These are phyloP conservation scores for Oryza rufipogon DNA, from an alignment of 176 grass and related monocot genomes.

Conservation along the genomic window DNA sequence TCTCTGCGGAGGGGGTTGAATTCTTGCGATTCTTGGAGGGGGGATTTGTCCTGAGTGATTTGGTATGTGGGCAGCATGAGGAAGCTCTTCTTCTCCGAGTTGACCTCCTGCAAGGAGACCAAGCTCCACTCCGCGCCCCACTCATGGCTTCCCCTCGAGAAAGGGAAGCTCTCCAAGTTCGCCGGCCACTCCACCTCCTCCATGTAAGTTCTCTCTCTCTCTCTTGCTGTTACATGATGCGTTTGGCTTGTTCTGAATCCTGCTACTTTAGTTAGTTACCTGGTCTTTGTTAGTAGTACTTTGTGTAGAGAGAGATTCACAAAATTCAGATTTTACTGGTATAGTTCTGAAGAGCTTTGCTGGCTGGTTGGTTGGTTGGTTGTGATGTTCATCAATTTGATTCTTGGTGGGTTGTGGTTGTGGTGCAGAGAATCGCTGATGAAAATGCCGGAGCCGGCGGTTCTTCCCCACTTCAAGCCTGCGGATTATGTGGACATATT, in stretches of 20 bases:
- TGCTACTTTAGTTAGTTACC: not conserved
- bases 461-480: conserved; percentile 83
- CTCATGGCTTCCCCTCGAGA: conserved; percentile 88
- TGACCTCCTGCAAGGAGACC: conserved; percentile 79
- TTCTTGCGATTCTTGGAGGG: conserved; percentile 28
- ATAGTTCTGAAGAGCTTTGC: not conserved
- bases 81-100: conserved; percentile 95
- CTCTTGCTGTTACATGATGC: not conserved
- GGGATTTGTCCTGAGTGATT: conserved; percentile 34
- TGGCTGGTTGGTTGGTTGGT: too few relatives aligned
- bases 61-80: conserved; percentile 78
- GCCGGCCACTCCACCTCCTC: conserved; percentile 67
- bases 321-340: not conserved
- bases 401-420: not conserved
- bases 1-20: not conserved
- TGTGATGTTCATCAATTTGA: too few relatives aligned
- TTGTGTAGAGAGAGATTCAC: not conserved
- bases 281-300: not conserved
- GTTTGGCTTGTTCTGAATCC: conserved; percentile 17
- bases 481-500: conserved; percentile 79
- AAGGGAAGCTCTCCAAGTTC: conserved; percentile 83
- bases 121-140: conserved; percentile 78
- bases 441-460: conserved; percentile 72
- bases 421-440: conserved; percentile 81
- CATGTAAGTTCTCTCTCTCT: conserved; percentile 65